These are phyloP conservation scores for Aspergillus pseudoviridinutans DNA, from an alignment of 2,329 filamentous ascomycete genomes.

Conservation along the genomic window DNA sequence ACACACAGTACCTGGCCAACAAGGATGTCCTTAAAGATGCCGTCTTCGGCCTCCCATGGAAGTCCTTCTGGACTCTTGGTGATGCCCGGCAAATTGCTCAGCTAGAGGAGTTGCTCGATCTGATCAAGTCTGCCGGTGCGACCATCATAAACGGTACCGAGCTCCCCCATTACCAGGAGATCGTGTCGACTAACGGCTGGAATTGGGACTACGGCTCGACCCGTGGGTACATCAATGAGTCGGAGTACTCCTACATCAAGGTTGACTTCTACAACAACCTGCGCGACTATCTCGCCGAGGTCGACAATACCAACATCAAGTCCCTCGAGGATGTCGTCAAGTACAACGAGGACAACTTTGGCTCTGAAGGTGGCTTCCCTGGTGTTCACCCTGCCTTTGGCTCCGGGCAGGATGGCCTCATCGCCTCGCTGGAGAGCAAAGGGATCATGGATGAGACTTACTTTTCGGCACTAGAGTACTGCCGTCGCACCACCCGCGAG, in stretches of 20 bases:
- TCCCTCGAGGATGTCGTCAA: constrained; percentile 62
- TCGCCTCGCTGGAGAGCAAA: constrained; percentile 58
- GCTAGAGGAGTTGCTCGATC: constrained; percentile 49
- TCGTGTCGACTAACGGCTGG: constrained; percentile 66
- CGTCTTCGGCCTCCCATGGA: constrained; percentile 67
- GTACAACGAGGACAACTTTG: constrained; percentile 61
- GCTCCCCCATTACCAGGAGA: constrained; percentile 57
- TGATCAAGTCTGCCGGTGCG: constrained; percentile 60
- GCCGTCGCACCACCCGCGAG: constrained; percentile 54
- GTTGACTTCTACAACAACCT: constrained; percentile 61
- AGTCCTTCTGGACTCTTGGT: constrained; percentile 64
- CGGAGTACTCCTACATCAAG: constrained; percentile 69
- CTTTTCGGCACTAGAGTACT: constrained; percentile 61
- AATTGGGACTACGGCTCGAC: constrained; percentile 66
- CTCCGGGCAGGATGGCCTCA: constrained; percentile 68
- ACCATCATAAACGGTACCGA: constrained; percentile 68
- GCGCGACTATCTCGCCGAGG: constrained; percentile 58
- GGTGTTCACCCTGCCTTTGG: constrained; percentile 60
- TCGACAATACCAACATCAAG: constrained; percentile 58
- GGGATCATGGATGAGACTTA: constrained; percentile 64
- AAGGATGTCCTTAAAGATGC: constrained; percentile 56
- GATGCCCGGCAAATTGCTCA: constrained; percentile 52
- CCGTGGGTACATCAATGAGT: constrained; percentile 65
- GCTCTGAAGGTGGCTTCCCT: constrained; percentile 63
- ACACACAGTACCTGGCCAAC: constrained; percentile 53